phyloP scores from a whole-genome alignment of 345 rosid genomes.

The Moringa oleifera region DNA sequence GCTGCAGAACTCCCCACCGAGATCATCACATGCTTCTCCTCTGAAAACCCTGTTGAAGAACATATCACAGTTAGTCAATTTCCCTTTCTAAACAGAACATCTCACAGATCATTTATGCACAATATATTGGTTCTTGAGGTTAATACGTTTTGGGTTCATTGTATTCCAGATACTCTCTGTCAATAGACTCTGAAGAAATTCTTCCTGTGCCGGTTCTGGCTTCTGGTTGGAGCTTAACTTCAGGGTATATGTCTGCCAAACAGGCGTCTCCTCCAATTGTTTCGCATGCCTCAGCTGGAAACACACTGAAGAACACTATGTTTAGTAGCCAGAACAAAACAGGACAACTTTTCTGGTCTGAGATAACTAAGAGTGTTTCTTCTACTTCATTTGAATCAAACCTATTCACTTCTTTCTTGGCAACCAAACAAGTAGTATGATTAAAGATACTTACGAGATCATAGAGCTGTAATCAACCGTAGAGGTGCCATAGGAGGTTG shows the following conservation, averaged over 20 bases:
- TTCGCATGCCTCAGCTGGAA: constrained; percentile 85
- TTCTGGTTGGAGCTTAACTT: constrained; percentile 51
- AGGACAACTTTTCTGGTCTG: too few relatives aligned
- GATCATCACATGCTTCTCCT: constrained; percentile 89
- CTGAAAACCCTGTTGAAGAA: constrained; percentile 48
- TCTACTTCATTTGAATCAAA: too few relatives aligned
- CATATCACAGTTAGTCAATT: constrained; percentile 10
- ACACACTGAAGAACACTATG: constrained; percentile 34
- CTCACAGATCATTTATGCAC: neutral
- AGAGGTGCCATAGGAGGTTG: constrained; percentile 25
- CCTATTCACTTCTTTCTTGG: neutral
- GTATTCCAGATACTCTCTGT: constrained; percentile 71
- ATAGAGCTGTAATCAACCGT: constrained; percentile 48
- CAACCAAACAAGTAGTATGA: too few relatives aligned
- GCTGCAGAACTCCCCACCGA: constrained; percentile 89
- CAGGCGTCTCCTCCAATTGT: constrained; percentile 68
- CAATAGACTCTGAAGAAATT: constrained; percentile 41
- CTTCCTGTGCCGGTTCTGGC: constrained; percentile 18
- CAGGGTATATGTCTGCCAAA: constrained; percentile 58
- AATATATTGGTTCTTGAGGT: neutral
- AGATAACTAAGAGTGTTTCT: too few relatives aligned
- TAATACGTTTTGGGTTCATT: constrained; percentile 58
- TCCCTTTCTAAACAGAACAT: neutral
- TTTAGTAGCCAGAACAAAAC: too few relatives aligned
- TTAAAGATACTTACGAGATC: constrained; percentile 35